Evolutionary conservation across 768 basidiomycete species (phyloP).

Genomic region (Porpolomopsis calyptriformis): DNA sequence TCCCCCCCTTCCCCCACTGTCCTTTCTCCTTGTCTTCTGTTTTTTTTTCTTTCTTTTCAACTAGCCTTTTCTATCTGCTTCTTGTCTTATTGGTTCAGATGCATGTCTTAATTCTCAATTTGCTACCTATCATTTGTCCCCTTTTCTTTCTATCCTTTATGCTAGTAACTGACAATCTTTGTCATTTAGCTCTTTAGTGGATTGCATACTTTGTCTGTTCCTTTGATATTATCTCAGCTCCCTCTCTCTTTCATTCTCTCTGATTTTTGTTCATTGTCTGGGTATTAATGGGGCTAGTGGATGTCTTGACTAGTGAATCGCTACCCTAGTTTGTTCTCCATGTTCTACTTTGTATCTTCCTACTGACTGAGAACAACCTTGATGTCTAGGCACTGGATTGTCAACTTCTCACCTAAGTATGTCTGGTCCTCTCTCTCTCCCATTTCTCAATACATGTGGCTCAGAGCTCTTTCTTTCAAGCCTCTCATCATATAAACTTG

Average conservation of each 20-base stretch:
- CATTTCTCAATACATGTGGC: background rate
- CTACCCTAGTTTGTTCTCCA: background rate
- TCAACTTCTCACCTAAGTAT: background rate
- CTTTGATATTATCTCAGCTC: background rate
- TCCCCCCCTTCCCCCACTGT: slow-evolving; percentile 6
- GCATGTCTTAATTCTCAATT: slow-evolving; percentile 4
- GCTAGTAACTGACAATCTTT: slow-evolving; percentile 4
- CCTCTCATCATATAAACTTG: background rate
- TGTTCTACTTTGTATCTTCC: background rate
- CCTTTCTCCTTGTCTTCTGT: slow-evolving; percentile 5
- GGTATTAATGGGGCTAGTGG: slow-evolving; percentile 1
- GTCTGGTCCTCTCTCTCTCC: background rate
- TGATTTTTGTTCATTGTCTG: slow-evolving; percentile 1
- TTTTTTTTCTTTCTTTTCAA: slow-evolving; percentile 1
- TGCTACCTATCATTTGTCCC: background rate
- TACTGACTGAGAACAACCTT: background rate
- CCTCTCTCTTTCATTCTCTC: slow-evolving; percentile 3
- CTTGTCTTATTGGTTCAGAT: slow-evolving; percentile 5
- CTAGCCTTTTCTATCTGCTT: slow-evolving; percentile 5
- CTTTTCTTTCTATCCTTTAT: slow-evolving; percentile 3
- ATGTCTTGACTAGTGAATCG: slow-evolving; percentile 1
- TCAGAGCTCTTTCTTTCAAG: background rate
- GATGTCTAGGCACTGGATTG: background rate
- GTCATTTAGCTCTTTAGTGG: slow-evolving; percentile 2
- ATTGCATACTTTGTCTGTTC: slow-evolving; percentile 1